Conservation (phyloP, 148 eudicot genomes). For the Rheum nobile region DNA sequence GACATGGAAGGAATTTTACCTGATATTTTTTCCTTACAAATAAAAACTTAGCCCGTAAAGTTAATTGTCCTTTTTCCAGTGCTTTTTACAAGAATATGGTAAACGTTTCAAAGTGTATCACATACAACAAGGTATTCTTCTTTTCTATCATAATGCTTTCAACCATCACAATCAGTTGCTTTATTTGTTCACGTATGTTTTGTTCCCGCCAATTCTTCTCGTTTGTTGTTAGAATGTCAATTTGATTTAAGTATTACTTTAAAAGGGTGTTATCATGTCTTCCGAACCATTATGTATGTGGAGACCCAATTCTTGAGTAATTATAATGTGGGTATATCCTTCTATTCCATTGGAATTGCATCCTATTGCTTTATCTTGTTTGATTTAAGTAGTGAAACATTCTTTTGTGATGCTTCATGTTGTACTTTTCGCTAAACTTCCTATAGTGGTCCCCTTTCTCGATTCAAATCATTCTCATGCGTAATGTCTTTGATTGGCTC, state of each 20-base stretch:
- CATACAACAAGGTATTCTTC: slow-evolving; percentile 61
- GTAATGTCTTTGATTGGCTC: no score
- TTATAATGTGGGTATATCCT: not conserved
- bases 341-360: not conserved
- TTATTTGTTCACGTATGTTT: slow-evolving; percentile 84
- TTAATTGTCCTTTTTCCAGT: slow-evolving; percentile 27
- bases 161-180: not conserved
- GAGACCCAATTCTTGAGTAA: not conserved
- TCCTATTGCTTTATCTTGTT: not conserved
- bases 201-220: not conserved
- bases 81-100: slow-evolving; percentile 78
- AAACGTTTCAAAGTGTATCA: slow-evolving; percentile 76
- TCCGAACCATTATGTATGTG: not conserved
- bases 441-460: not conserved
- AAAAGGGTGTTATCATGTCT: not conserved
- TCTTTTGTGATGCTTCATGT: not conserved
- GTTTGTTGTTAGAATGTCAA: not conserved
- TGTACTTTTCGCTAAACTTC: not conserved
- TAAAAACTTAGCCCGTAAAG: not conserved
- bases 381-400: not conserved
- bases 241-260: not conserved
- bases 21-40: not conserved
- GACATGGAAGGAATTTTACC: not conserved
- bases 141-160: not conserved
- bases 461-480: not conserved